Percentiles rank a stretch among this genome's conserved stretches.
Conservation (phyloP, 345 rosid genomes). For the Euphorbia peplus region DNA sequence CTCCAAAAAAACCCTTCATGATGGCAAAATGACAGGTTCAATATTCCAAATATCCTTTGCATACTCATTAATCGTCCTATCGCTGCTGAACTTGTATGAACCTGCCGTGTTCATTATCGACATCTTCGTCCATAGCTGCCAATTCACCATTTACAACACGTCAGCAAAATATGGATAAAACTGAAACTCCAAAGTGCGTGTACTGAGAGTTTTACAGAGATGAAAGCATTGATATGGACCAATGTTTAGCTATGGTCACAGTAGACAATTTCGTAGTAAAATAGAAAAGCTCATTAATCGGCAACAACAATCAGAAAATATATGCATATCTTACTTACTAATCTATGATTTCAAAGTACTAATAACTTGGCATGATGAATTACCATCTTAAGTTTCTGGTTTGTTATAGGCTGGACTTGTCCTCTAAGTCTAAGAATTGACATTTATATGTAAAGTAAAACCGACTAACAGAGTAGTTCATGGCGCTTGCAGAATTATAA, state of each 20-base stretch:
- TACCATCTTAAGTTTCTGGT: background rate
- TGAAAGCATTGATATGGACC: too few species aligned
- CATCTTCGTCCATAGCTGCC: conserved; percentile 81
- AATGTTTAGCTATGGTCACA: too few species aligned
- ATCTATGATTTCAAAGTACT: too few species aligned
- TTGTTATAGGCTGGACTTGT: too few species aligned
- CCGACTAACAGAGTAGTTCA: too few species aligned
- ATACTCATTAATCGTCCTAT: conserved; percentile 75
- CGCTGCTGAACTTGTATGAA: conserved; percentile 83
- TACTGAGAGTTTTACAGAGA: too few species aligned
- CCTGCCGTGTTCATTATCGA: conserved; percentile 81
- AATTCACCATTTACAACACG: background rate
- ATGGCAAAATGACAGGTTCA: conserved; percentile 41
- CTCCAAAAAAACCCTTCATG: background rate
- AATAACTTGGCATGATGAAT: too few species aligned
- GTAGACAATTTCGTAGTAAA: too few species aligned
- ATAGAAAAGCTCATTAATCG: too few species aligned
- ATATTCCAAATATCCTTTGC: conserved; percentile 75
- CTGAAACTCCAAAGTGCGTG: background rate
- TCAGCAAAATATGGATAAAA: background rate
- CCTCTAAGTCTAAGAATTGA: background rate
- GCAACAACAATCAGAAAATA: too few species aligned
- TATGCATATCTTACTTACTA: too few species aligned
- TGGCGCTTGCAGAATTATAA: too few species aligned
- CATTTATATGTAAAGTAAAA: background rate